Percentiles rank a stretch among this genome's conserved stretches.
Conservation (phyloP, 192 early-diverging fungal species). For the Coemansia asiatica region DNA sequence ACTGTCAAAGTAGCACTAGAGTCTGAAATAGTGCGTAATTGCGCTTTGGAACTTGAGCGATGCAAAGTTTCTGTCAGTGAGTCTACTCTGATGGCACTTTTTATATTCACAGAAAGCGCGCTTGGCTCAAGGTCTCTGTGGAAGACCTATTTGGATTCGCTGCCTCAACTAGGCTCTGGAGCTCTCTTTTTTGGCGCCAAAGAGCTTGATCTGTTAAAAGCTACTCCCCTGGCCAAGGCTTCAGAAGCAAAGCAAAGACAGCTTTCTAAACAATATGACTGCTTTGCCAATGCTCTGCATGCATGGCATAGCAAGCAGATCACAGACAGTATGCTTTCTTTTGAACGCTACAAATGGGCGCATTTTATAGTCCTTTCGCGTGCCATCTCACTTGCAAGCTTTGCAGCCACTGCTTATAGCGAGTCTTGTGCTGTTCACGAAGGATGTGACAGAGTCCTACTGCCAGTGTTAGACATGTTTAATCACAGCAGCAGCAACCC, state of each 20-base stretch:
- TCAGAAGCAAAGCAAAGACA: conserved; percentile 26
- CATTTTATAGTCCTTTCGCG: conserved; percentile 32
- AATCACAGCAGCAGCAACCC: conserved; percentile 29
- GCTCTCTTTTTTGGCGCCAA: conserved; percentile 18
- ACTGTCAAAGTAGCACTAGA: conserved; percentile 15
- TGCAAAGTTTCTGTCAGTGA: conserved; percentile 1
- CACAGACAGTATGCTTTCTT: not conserved
- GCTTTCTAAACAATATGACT: conserved; percentile 17
- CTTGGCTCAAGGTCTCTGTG: conserved; percentile 17
- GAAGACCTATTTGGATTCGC: conserved; percentile 27
- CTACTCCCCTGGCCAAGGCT: conserved; percentile 26
- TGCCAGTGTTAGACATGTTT: conserved; percentile 36
- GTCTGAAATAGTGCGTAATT: conserved; percentile 22
- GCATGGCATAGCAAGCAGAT: not conserved
- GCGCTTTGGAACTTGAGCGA: conserved; percentile 5
- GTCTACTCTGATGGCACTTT: conserved; percentile 19
- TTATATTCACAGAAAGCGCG: conserved; percentile 29
- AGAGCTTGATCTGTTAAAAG: conserved; percentile 11
- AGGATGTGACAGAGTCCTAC: conserved; percentile 25
- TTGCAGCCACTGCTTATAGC: not conserved
- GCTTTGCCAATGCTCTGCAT: conserved; percentile 5
- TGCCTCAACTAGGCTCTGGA: conserved; percentile 13
- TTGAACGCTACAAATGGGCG: conserved; percentile 36
- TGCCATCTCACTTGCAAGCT: conserved; percentile 34
- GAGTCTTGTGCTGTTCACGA: not conserved